Conservation (phyloP, 352 stramenopile species). For the Globisporangium nagaii region DNA sequence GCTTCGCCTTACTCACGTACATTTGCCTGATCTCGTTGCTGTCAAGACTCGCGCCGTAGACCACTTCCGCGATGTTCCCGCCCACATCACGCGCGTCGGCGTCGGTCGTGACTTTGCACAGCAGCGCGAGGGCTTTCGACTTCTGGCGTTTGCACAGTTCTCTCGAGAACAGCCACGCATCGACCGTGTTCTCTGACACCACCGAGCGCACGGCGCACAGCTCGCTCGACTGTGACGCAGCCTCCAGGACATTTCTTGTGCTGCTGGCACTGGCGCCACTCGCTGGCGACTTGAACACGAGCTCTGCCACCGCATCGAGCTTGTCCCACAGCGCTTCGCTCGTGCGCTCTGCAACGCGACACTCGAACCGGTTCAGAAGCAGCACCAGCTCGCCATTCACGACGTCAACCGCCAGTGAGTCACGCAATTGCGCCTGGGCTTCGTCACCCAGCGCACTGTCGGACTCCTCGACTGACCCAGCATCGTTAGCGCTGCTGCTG, state of each 20-base stretch:
- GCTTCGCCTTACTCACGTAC: slow-evolving; percentile 18
- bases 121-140: neutral
- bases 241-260: neutral
- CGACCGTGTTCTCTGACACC: slow-evolving; percentile 5
- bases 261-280: neutral
- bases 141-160: slow-evolving; percentile 7
- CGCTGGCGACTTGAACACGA: neutral
- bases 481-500: neutral
- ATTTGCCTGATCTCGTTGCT: slow-evolving; percentile 23
- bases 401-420: neutral
- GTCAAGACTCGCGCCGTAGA: slow-evolving; percentile 31
- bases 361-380: slow-evolving; percentile 33
- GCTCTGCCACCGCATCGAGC: neutral
- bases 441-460: neutral
- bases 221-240: neutral
- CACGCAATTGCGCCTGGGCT: slow-evolving; percentile 6
- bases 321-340: slow-evolving; percentile 12
- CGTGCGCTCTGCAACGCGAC: slow-evolving; percentile 22
- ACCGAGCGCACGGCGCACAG: neutral
- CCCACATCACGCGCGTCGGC: slow-evolving; percentile 20
- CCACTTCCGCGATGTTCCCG: slow-evolving; percentile 27
- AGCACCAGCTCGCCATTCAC: slow-evolving; percentile 9
- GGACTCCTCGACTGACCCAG: neutral
- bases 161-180: slow-evolving; percentile 18
- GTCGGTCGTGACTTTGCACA: slow-evolving; percentile 17